These are phyloP conservation scores for Cryptomeria japonica DNA, from an alignment of 75 land plant genomes.

Conservation along the genomic window DNA sequence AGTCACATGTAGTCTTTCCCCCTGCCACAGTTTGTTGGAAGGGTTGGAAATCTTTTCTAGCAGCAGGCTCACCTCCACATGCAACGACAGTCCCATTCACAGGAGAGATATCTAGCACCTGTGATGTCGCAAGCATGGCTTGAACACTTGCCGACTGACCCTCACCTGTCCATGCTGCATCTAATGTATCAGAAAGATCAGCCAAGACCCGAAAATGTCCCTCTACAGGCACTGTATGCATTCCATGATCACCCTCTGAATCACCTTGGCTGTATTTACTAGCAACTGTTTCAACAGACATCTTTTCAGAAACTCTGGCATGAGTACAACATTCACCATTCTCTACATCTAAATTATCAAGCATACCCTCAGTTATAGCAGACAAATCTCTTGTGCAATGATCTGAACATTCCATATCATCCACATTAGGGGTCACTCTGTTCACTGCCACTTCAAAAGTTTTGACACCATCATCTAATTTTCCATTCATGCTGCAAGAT, in stretches of 20 bases:
- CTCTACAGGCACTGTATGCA: conserved; percentile 22
- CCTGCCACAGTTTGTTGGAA: neutral
- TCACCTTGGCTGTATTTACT: neutral
- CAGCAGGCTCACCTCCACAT: conserved; percentile 2
- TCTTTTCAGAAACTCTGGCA: neutral
- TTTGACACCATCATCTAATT: conserved; percentile 6
- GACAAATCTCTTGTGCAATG: neutral
- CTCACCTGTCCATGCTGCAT: conserved; percentile 87
- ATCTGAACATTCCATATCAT: neutral
- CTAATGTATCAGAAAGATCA: conserved; percentile 75
- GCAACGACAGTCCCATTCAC: neutral
- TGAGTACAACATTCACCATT: neutral
- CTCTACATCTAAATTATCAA: neutral
- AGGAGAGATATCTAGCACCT: conserved; percentile 7
- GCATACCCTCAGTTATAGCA: neutral
- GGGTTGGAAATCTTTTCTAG: neutral
- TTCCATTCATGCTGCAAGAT: neutral
- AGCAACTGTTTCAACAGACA: neutral
- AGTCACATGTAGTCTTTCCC: conserved; percentile 30
- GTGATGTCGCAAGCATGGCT: conserved; percentile 4
- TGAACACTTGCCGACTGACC: conserved; percentile 21
- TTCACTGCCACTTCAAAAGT: neutral
- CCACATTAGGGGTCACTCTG: conserved; percentile 11
- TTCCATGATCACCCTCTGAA: neutral
- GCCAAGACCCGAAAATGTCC: conserved; percentile 34